Percentiles rank a stretch among this genome's conserved stretches.
Evolutionary conservation across 257 asterid species (phyloP).

Genomic region (Solanum arcanum): DNA sequence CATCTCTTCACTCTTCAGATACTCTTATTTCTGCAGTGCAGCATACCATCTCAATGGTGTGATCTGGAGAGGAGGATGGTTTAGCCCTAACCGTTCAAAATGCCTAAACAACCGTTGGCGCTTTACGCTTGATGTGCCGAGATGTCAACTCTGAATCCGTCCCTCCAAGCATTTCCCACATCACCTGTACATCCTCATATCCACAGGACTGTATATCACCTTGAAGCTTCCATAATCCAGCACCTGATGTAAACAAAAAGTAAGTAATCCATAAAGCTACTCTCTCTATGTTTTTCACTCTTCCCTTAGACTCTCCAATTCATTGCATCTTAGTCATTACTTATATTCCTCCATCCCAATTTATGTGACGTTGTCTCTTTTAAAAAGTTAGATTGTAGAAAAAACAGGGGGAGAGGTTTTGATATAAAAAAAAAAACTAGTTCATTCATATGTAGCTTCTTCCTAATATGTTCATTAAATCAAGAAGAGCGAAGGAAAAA

Average conservation of each 20-base stretch:
- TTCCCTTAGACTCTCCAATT: not conserved
- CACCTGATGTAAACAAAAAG: slow-evolving; percentile 32
- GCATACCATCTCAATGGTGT: slow-evolving; percentile 8
- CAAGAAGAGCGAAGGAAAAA: not conserved
- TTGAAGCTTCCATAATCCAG: slow-evolving; percentile 66
- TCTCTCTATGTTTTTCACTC: not conserved
- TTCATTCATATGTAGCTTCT: not conserved
- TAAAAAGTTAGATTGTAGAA: not conserved
- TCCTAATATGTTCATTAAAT: not conserved
- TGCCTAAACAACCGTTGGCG: slow-evolving; percentile 38
- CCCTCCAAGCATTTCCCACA: slow-evolving; percentile 91
- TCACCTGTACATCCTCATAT: slow-evolving; percentile 79
- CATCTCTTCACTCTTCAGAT: not conserved
- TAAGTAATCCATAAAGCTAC: not conserved
- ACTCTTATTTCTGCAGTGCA: not conserved
- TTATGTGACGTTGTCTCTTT: not conserved
- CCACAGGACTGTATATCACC: slow-evolving; percentile 91
- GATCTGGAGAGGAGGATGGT: slow-evolving; percentile 23
- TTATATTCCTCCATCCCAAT: not conserved
- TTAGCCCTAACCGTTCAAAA: slow-evolving; percentile 19
- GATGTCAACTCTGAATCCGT: slow-evolving; percentile 38
- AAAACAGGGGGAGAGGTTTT: not conserved
- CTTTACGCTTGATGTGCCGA: slow-evolving; percentile 35
- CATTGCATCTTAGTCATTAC: not conserved
- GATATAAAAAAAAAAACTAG: not conserved